Conservation (phyloP, 2,329 filamentous ascomycete genomes). For the Beauveria varroae region DNA sequence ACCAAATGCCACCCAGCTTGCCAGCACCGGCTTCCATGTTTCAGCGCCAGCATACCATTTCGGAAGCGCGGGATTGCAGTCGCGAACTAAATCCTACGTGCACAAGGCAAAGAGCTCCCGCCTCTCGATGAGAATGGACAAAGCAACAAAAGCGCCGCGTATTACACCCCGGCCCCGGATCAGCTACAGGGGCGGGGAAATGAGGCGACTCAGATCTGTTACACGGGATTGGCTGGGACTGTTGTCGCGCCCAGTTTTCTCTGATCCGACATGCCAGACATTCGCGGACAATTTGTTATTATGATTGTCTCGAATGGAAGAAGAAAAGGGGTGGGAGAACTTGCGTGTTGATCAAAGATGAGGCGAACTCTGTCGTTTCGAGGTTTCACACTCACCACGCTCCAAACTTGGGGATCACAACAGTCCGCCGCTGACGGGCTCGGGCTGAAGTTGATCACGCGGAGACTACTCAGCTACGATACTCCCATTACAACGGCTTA, state of each 20-base stretch:
- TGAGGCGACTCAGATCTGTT: conserved; percentile 4
- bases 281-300: not conserved
- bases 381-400: not conserved
- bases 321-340: not conserved
- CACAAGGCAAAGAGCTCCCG: too few relatives aligned
- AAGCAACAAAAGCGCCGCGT: too few relatives aligned
- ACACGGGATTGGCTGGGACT: conserved; percentile 1
- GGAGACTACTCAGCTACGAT: not conserved
- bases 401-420: not conserved
- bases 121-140: too few relatives aligned
- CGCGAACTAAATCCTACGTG: too few relatives aligned
- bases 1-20: too few relatives aligned
- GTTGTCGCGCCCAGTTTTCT: not conserved
- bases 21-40: too few relatives aligned
- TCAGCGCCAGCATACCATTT: too few relatives aligned
- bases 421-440: not conserved
- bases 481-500: not conserved
- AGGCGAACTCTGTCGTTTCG: not conserved
- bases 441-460: not conserved
- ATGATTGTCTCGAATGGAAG: not conserved
- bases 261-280: not conserved
- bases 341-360: not conserved
- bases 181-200: conserved; percentile 3
- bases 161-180: too few relatives aligned
- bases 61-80: too few relatives aligned